A percentile compares a stretch with the other conserved stretches of the same genome.
phyloP scores from a whole-genome alignment of 352 stramenopile species.

The Globisporangium irregulare region DNA sequence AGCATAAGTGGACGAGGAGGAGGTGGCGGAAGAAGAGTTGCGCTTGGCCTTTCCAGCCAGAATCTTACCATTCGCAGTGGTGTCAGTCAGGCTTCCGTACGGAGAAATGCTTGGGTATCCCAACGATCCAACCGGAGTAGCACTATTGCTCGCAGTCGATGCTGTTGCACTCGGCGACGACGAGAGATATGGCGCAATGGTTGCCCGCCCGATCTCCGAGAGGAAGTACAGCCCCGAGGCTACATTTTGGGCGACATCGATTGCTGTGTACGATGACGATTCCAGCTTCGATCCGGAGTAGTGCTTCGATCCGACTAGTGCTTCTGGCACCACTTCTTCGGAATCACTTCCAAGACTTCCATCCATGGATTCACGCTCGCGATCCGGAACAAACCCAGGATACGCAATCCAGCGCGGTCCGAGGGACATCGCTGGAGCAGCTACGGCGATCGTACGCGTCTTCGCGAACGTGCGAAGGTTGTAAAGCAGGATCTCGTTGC shows the following conservation, averaged over 20 bases:
- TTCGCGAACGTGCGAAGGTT: slow-evolving; percentile 52
- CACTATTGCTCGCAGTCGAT: slow-evolving; percentile 18
- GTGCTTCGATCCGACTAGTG: slow-evolving; percentile 17
- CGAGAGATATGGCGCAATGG: slow-evolving; percentile 70
- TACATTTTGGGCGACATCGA: slow-evolving; percentile 87
- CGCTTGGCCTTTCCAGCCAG: slow-evolving; percentile 6
- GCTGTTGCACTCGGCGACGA: slow-evolving; percentile 45
- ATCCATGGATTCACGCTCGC: slow-evolving; percentile 25
- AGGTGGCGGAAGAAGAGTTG: slow-evolving; percentile 13
- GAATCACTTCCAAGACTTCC: slow-evolving; percentile 35
- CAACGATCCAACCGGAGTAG: slow-evolving; percentile 15
- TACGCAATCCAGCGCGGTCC: slow-evolving; percentile 71
- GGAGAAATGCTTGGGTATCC: slow-evolving; percentile 21
- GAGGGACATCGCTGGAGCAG: slow-evolving; percentile 62
- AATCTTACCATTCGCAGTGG: slow-evolving; percentile 7
- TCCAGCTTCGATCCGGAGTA: slow-evolving; percentile 19
- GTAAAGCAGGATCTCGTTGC: slow-evolving; percentile 61
- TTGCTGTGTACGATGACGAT: slow-evolving; percentile 54
- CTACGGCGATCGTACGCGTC: slow-evolving; percentile 39
- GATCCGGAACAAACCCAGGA: slow-evolving; percentile 35
- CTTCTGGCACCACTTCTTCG: slow-evolving; percentile 41
- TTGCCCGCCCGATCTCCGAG: slow-evolving; percentile 60
- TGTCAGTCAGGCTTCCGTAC: slow-evolving; percentile 12
- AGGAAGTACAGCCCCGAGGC: slow-evolving; percentile 84
- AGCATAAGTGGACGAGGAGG: slow-evolving; percentile 23